phyloP scores from a whole-genome alignment of 2,329 filamentous ascomycete species.

The Arthrobotrys musiformis region DNA sequence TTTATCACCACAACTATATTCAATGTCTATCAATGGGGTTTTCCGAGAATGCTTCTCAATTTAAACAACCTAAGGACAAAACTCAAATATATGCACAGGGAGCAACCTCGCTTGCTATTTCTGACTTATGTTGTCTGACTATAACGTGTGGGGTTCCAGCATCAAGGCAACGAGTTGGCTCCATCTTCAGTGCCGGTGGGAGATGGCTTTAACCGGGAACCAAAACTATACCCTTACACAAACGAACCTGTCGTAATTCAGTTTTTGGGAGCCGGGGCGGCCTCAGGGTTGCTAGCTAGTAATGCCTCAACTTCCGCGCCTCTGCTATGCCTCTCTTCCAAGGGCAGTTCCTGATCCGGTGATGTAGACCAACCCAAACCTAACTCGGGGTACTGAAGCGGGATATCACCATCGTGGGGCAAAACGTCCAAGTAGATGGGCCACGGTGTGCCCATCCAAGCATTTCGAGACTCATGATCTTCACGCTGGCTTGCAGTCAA shows the following conservation, averaged over 20 bases:
- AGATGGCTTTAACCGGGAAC: neutral
- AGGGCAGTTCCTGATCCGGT: constrained; percentile 59
- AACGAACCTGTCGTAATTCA: constrained; percentile 28
- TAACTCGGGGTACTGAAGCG: constrained; percentile 61
- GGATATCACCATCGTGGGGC: constrained; percentile 59
- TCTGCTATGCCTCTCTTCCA: constrained; percentile 60
- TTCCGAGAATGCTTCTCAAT: too few species aligned
- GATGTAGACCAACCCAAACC: constrained; percentile 53
- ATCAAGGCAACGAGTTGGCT: neutral
- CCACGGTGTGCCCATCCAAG: constrained; percentile 62
- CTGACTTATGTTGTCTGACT: too few species aligned
- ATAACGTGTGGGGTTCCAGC: too few species aligned
- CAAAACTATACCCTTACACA: neutral
- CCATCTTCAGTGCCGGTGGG: neutral
- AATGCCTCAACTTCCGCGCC: constrained; percentile 61
- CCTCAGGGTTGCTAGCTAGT: constrained; percentile 60
- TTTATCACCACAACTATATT: too few species aligned
- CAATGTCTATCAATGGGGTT: too few species aligned
- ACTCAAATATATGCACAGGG: too few species aligned
- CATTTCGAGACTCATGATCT: constrained; percentile 61
- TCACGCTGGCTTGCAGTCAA: constrained; percentile 60
- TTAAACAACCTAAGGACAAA: too few species aligned
- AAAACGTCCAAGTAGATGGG: constrained; percentile 61
- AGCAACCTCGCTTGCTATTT: too few species aligned
- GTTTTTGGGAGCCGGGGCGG: constrained; percentile 60